Conservation (phyloP, 2,329 filamentous ascomycete species). For the Pezicula rhizophila region DNA sequence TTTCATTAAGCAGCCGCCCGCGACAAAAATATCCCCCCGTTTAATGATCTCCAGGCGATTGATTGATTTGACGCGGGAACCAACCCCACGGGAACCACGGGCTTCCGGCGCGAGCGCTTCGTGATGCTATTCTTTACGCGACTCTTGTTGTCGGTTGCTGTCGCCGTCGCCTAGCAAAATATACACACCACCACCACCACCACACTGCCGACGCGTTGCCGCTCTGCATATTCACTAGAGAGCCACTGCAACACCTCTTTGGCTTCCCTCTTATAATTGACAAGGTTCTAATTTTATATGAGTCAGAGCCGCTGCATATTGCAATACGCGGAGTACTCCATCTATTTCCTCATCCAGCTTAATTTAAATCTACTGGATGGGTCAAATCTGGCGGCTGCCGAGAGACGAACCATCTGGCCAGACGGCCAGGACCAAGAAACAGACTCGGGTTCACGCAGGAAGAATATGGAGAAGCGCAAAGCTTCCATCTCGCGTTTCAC, state of each 20-base stretch:
- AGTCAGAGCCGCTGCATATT: slow-evolving; percentile 26
- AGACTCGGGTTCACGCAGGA: slow-evolving; percentile 11
- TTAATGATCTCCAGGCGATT: background rate
- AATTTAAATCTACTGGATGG: slow-evolving; percentile 1
- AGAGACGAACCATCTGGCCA: slow-evolving; percentile 26
- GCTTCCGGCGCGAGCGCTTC: slow-evolving; percentile 13
- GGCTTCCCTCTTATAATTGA: slow-evolving; percentile 5
- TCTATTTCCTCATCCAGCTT: slow-evolving; percentile 6
- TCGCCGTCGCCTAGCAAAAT: slow-evolving; percentile 5
- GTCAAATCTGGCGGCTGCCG: slow-evolving; percentile 19
- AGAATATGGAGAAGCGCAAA: slow-evolving; percentile 8
- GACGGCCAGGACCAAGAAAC: slow-evolving; percentile 28
- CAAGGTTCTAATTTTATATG: slow-evolving; percentile 23
- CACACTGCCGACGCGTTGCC: slow-evolving; percentile 5
- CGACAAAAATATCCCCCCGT: slow-evolving; percentile 10
- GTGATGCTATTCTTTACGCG: slow-evolving; percentile 2
- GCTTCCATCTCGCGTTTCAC: slow-evolving; percentile 24
- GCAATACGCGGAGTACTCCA: slow-evolving; percentile 9
- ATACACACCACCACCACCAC: background rate
- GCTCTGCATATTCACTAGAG: slow-evolving; percentile 7
- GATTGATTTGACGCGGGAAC: background rate
- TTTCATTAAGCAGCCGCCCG: slow-evolving; percentile 18
- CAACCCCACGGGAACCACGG: slow-evolving; percentile 14
- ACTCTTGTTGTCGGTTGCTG: background rate
- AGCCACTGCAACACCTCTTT: slow-evolving; percentile 6